A percentile compares a stretch with the other conserved stretches of the same genome.
phyloP scores from a whole-genome alignment of 1,284 basidiomycete genomes.

The Pisolithus thermaeus region DNA sequence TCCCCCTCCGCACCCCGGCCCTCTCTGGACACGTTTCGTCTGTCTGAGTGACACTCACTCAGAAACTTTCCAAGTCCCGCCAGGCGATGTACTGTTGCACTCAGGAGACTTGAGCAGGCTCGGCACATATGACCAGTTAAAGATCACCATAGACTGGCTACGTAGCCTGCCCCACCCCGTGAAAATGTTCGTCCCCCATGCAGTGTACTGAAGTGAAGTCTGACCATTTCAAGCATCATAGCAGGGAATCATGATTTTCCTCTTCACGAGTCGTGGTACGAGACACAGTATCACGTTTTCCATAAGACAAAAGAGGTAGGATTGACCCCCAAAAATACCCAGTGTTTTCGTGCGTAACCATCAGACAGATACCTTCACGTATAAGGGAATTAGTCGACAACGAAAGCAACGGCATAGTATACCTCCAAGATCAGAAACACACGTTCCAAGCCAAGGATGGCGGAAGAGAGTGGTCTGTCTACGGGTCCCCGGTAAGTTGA shows the following conservation, averaged over 20 bases:
- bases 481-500: slow-evolving; percentile 44
- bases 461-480: slow-evolving; percentile 39
- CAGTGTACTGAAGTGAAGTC: slow-evolving; percentile 11
- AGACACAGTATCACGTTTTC: slow-evolving; percentile 17
- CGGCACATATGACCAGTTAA: slow-evolving; percentile 41
- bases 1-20: slow-evolving; percentile 27
- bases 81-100: slow-evolving; percentile 61
- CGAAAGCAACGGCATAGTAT: slow-evolving; percentile 17
- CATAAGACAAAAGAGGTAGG: slow-evolving; percentile 18
- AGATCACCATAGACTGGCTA: slow-evolving; percentile 55
- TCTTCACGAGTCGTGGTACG: slow-evolving; percentile 37
- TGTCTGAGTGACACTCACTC: slow-evolving; percentile 64
- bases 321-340: slow-evolving; percentile 8
- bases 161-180: slow-evolving; percentile 43
- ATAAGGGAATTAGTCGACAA: slow-evolving; percentile 5
- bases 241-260: slow-evolving; percentile 51
- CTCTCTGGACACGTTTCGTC: slow-evolving; percentile 57
- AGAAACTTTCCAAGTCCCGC: slow-evolving; percentile 41
- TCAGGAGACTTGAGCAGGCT: slow-evolving; percentile 54
- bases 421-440: slow-evolving; percentile 23
- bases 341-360: background rate
- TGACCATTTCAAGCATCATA: slow-evolving; percentile 34
- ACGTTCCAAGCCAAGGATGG: slow-evolving; percentile 18
- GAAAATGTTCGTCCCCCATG: slow-evolving; percentile 46
- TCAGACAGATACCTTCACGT: background rate